A percentile compares a stretch with the other conserved stretches of the same genome.
Evolutionary conservation across 306 rosid genomes (phyloP).

Genomic region (Chamaecrista fasciculata): DNA sequence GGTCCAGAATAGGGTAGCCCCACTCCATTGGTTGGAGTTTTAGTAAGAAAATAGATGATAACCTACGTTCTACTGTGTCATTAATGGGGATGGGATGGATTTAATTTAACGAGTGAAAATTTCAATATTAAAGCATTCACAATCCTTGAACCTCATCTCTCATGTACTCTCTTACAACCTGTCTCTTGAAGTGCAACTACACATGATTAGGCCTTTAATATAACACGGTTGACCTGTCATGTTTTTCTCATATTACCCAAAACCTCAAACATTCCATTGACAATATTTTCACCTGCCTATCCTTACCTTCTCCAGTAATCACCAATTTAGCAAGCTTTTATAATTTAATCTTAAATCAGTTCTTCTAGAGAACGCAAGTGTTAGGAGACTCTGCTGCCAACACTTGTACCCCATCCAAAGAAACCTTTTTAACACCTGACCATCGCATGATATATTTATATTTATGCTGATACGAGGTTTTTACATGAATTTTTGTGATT

Average conservation of each 20-base stretch:
- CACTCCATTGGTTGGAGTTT: no score
- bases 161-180: not conserved
- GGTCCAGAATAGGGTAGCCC: no score
- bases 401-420: not conserved
- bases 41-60: no score
- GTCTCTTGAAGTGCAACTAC: not conserved
- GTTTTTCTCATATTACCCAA: not conserved
- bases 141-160: not conserved
- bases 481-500: constrained; percentile 23
- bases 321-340: not conserved
- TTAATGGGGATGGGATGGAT: no score
- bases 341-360: not conserved
- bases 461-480: constrained; percentile 25
- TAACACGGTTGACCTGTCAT: not conserved
- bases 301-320: not conserved
- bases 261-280: not conserved
- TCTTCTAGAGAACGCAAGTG: not conserved
- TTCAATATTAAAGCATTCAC: not conserved
- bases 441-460: constrained; percentile 8
- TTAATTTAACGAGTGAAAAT: no score
- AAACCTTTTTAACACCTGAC: not conserved
- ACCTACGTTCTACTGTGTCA: no score
- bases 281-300: not conserved
- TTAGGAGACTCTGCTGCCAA: not conserved
- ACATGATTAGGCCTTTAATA: not conserved